Conservation (phyloP, 2,329 filamentous ascomycete genomes). For the Byssochlamys sp. region DNA sequence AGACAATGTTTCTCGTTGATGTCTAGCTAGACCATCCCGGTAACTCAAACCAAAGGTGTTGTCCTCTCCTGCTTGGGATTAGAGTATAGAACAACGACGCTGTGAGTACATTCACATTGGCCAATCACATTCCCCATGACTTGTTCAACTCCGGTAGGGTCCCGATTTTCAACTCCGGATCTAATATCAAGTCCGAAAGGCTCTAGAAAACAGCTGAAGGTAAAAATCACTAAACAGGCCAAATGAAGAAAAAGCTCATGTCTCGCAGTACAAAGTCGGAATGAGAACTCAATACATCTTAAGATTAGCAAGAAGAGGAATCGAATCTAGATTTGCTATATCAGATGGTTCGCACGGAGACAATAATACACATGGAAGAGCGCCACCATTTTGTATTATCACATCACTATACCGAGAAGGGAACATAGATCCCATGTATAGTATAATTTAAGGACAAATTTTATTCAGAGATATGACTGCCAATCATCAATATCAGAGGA, state of each 20-base stretch:
- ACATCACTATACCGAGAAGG: neutral
- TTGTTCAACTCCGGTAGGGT: neutral
- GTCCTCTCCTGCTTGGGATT: neutral
- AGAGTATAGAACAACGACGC: neutral
- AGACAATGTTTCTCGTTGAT: too few species aligned
- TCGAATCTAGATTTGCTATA: neutral
- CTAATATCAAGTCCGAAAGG: neutral
- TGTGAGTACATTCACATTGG: neutral
- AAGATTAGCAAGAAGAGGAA: neutral
- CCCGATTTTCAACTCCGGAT: neutral
- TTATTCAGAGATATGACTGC: neutral
- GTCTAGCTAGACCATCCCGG: neutral
- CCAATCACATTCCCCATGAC: neutral
- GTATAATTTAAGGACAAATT: neutral
- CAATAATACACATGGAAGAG: neutral
- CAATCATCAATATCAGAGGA: neutral
- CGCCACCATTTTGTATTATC: neutral
- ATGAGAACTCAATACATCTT: neutral
- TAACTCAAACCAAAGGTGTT: too few species aligned
- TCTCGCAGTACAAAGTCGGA: neutral
- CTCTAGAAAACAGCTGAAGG: too few species aligned
- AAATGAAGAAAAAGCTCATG: neutral
- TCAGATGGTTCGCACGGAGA: neutral
- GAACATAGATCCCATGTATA: neutral
- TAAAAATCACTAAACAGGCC: neutral